Base-by-base conservation (phyloP, 768 basidiomycete genomes). In the Mycena haematopus region DNA sequence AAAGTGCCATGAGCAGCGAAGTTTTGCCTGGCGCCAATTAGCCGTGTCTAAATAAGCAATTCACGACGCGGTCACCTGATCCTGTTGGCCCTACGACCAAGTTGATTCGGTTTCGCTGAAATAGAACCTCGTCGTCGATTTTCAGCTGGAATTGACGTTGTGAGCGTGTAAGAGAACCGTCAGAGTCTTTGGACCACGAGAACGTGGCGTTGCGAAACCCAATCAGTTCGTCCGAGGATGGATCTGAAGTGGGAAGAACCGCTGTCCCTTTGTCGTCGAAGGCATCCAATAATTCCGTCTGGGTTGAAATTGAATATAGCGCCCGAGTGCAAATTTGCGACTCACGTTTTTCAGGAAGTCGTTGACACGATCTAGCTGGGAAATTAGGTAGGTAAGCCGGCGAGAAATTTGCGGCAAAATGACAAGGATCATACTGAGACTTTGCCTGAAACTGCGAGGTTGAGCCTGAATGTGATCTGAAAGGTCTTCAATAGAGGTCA, bases 21-120 rank as follows among this genome's bases (percentile, higher is more conserved):
- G 88, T 88, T 74, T 89, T 90, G 7, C 87, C 88, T 15, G 78
- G 75, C 44, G 85, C 80, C 3, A 93, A 75, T 71, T 94, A 22
- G 52, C n/a, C n/a, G n/a, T n/a, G n/a, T n/a, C 25, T n/a, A 25
- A 19, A 11, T n/a, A 91, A 7, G 40, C 79, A 74, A 57, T 78
- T 22, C 19, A 14, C 2, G 10, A 9, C 42, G 29, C 33, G 2
- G 7, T 42, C n/a, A 65, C 65, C 65, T 24, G 60, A 82, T 29
- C 81, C 82, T 50, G 86, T 87, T 10, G 85, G 82, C 0, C 88
- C 87, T 40, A 88, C 74, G 11, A 89, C 80, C 52, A 87, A 74
- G 63, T 89, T 89, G 54, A 87, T 79, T 60, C 75, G 67, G 17
- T 82, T 81, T 11, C 72, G 78, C 65, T 79, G 81, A 80, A 90